Evolutionary conservation across 1,139 yeast species (phyloP).

Genomic region (Pichia sp.): DNA sequence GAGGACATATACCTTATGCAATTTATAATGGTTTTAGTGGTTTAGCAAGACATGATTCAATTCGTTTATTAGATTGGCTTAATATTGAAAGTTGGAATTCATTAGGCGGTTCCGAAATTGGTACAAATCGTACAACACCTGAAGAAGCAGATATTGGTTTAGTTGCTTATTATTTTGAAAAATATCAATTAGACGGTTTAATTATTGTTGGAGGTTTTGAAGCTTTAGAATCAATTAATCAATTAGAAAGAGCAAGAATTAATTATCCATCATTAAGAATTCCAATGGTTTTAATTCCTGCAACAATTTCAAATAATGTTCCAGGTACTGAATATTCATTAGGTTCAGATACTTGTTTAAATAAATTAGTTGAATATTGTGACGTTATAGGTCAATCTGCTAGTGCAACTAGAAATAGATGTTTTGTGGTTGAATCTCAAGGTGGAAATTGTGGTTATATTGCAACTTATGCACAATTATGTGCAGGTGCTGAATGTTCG

Average conservation of each 20-base stretch:
- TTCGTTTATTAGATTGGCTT: constrained; percentile 56
- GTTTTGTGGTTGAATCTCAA: constrained; percentile 78
- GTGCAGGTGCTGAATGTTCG: constrained; percentile 68
- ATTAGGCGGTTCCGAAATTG: constrained; percentile 75
- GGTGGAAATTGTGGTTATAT: constrained; percentile 82
- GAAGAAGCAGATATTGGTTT: constrained; percentile 61
- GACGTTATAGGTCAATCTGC: constrained; percentile 78
- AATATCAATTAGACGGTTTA: constrained; percentile 66
- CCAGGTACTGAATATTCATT: constrained; percentile 80
- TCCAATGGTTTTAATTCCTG: constrained; percentile 73
- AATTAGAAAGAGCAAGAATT: constrained; percentile 56
- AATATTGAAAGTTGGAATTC: constrained; percentile 72
- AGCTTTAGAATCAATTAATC: constrained; percentile 64
- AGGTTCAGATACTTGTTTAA: constrained; percentile 76
- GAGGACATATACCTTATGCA: constrained; percentile 69
- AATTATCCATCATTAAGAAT: constrained; percentile 69
- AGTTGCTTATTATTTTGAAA: constrained; percentile 71
- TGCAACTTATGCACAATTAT: constrained; percentile 62
- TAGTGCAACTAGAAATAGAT: constrained; percentile 70
- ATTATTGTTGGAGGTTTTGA: constrained; percentile 77
- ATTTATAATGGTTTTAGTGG: constrained; percentile 75
- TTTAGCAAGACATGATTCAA: constrained; percentile 67
- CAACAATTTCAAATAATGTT: constrained; percentile 79
- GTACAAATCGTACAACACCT: constrained; percentile 72
- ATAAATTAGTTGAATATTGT: constrained; percentile 67